Base-by-base conservation (phyloP, 2,329 filamentous ascomycete species). In the Akanthomyces muscarius region DNA sequence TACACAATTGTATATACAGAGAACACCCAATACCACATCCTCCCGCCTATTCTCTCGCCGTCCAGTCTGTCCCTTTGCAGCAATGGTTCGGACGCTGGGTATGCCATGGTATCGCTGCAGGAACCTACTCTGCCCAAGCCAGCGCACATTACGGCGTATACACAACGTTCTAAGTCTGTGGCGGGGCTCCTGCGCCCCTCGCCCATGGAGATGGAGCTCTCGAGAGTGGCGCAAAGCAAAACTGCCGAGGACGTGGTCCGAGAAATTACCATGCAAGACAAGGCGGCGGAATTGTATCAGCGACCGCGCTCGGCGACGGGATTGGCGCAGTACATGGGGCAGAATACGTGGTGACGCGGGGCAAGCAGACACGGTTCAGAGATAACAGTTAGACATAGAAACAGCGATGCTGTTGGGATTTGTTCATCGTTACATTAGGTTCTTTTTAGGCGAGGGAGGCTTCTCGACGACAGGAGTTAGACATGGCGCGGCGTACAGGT, bases 1-100 rank as follows among this genome's bases (percentile, higher is more conserved):
- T 78, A 77, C 64, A 62, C 70, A 36, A 71, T 76, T 50, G 54
- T 70, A 21, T 68, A 76, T 52, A 74, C 72, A 6, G 65, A 69
- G 33, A 64, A 71, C 44, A 74, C 73, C 30, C 55, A 66, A 38
- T 64, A 65, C 45, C 61, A 68, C 61, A 16, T 10, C 23, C 21
- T 28, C 50, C 2, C 8, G 16, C 30, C 14, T 1, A 14, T 36
- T 1, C 18, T 30, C 36, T 41, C 56, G 23, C 52, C 62, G 7
- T 64, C 62, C n/a, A 55, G 61, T 13, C 62, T 51, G 45, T 60
- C 56, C 10, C 23, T 64, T 13, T 47, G 21, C 23, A 60, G 44
- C 25, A 14, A 41, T 4, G 10, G 4, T n/a, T 28, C 54, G 10
- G 41, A 48, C 62, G n/a, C 47, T 41, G 62, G 66, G 60, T 60